Conservation (phyloP, 345 rosid genomes). For the Anastatica hierochuntica region DNA sequence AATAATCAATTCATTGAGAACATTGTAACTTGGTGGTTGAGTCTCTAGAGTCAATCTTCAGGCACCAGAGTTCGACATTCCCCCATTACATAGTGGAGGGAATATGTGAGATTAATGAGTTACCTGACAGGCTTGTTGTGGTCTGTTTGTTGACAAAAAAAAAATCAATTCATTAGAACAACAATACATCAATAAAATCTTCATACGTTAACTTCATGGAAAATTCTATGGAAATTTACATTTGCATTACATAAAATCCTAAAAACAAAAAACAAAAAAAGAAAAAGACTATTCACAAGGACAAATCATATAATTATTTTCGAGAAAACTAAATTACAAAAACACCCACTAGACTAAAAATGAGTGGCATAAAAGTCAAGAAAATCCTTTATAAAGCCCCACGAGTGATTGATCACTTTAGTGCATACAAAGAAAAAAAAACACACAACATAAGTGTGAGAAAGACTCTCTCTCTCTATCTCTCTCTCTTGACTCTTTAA, state of each 20-base stretch:
- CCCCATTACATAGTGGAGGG: too few relatives aligned
- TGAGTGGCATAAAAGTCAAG: conserved; percentile 27
- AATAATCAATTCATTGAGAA: background rate
- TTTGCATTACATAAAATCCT: too few relatives aligned
- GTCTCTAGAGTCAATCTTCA: too few relatives aligned
- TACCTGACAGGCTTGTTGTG: too few relatives aligned
- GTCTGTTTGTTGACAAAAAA: too few relatives aligned
- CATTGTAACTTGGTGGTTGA: too few relatives aligned
- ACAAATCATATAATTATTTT: conserved; percentile 2
- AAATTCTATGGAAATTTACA: conserved; percentile 5
- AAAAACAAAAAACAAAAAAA: background rate
- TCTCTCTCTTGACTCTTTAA: background rate
- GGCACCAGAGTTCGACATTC: too few relatives aligned
- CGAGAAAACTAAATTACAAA: conserved; percentile 3
- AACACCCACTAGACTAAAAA: conserved; percentile 8
- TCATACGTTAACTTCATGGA: background rate
- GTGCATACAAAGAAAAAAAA: background rate
- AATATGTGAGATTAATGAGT: too few relatives aligned
- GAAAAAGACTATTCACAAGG: too few relatives aligned
- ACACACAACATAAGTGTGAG: conserved; percentile 17
- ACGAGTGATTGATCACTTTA: conserved; percentile 24
- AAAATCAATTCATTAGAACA: too few relatives aligned
- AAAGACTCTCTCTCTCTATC: conserved; percentile 7
- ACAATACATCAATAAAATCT: background rate
- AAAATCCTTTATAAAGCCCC: conserved; percentile 37